Evolutionary conservation across 2,329 filamentous ascomycete genomes (phyloP).

Genomic region (Fusarium sp.): DNA sequence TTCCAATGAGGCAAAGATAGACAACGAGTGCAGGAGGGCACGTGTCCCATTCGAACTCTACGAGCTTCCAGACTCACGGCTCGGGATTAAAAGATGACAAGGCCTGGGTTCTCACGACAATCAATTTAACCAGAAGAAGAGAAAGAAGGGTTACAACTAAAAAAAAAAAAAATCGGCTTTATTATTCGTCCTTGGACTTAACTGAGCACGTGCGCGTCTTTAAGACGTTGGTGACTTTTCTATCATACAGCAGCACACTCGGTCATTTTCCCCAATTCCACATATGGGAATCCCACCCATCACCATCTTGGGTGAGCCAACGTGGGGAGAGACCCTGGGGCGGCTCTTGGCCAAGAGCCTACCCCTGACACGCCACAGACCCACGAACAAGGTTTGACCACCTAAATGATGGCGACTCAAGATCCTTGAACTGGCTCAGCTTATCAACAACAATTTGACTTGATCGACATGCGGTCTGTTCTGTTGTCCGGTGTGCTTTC

Average conservation of each 20-base stretch:
- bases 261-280: conserved; percentile 25
- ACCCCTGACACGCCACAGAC: conserved; percentile 37
- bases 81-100: conserved; percentile 5
- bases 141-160: conserved; percentile 11
- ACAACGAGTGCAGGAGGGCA: conserved; percentile 44
- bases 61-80: conserved; percentile 21
- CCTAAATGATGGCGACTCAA: conserved; percentile 33
- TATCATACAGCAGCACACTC: conserved; percentile 14
- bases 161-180: conserved; percentile 19
- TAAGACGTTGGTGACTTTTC: conserved; percentile 26
- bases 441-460: conserved; percentile 15
- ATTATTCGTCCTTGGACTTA: conserved; percentile 33
- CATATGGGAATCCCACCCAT: conserved; percentile 45
- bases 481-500: conserved; percentile 16
- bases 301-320: conserved; percentile 44
- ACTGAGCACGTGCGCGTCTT: conserved; percentile 46
- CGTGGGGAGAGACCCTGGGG: conserved; percentile 42
- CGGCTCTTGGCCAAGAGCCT: conserved; percentile 33
- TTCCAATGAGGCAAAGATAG: conserved; percentile 23
- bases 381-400: conserved; percentile 30
- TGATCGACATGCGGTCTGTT: conserved; percentile 20
- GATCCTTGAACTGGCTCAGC: conserved; percentile 22
- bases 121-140: conserved; percentile 21
- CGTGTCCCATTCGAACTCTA: conserved; percentile 40
- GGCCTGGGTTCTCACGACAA: conserved; percentile 19